phyloP scores from a whole-genome alignment of 2,329 filamentous ascomycete genomes.

The Gaeumannomyces sp. region DNA sequence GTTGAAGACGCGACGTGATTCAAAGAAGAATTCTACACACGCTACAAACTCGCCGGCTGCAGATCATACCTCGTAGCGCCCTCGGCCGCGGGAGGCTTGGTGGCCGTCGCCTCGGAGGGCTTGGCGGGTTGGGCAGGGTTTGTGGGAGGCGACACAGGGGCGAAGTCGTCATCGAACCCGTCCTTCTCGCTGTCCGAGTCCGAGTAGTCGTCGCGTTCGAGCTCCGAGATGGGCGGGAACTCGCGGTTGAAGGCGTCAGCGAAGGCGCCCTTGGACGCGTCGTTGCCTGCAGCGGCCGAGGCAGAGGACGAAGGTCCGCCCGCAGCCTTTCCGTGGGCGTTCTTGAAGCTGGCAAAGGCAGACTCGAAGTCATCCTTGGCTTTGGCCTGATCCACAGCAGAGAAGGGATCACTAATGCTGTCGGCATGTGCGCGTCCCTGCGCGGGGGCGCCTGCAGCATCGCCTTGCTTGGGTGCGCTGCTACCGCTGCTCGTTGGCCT shows the following conservation, averaged over 20 bases:
- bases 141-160: constrained; percentile 45
- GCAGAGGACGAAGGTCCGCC: constrained; percentile 20
- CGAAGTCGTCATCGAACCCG: constrained; percentile 91
- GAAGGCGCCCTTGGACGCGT: constrained; percentile 10
- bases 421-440: constrained; percentile 18
- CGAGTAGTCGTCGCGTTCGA: constrained; percentile 76
- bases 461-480: background rate
- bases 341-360: constrained; percentile 71
- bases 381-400: constrained; percentile 46
- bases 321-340: constrained; percentile 35
- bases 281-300: constrained; percentile 18
- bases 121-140: constrained; percentile 20
- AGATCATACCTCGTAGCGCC: constrained; percentile 10
- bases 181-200: constrained; percentile 66
- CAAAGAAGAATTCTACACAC: constrained; percentile 8
- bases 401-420: constrained; percentile 43
- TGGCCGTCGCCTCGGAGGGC: constrained; percentile 15
- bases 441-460: background rate
- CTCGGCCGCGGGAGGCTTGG: constrained; percentile 2
- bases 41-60: background rate
- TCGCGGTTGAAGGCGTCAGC: constrained; percentile 56
- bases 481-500: background rate
- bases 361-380: constrained; percentile 79
- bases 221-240: constrained; percentile 88
- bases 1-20: background rate